Base-by-base conservation (phyloP, 139 green algal species). In the Picochlorum sp. region DNA sequence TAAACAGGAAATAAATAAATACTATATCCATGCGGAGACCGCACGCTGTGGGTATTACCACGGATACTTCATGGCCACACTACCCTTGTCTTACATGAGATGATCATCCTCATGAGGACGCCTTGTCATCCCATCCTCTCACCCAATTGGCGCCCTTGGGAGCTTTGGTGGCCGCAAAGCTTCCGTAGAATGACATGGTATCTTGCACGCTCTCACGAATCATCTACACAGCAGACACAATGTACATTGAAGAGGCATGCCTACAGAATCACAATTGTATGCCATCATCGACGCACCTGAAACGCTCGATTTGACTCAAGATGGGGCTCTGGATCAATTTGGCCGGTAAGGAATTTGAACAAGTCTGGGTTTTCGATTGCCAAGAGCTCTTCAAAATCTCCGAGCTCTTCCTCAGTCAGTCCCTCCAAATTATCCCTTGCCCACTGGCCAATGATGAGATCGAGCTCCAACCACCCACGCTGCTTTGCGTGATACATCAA, bases 391-490 rank as follows among this genome's bases (percentile, higher is more conserved):
- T 67, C 23, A 26, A 88, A 87, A 6, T 75, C 63, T 0, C 65
- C 21, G 11, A 92, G 76, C 57, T 68, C 66, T 0, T 30, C n/a
- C 2, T 57, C 41, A 21, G 55, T 45, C 72, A 90, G 77, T 6
- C 59, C 58, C 0, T 80, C 79, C 14, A 92, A 55, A 7, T 85
- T 57, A 34, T 71, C 45, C 72, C 90, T 80, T n/a, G 87, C 87
- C 83, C 84, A 95, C 60, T 88, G 58, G 1, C 87, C 49, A 30
- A 86, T 64, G 38, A 95, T 65, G 13, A 95, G 66, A 71, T 95
- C 88, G 16, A 95, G 82, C 69, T 95, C 88, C 15, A 95, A 68
- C 51, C 88, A 95, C 4, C 88, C 88, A 8, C 88, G 69, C 72
- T 95, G 88, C 56, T 84, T 86, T 66, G 64, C 79, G 7, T 86